Evolutionary conservation across 2,329 filamentous ascomycete genomes (phyloP).

Genomic region (Podosphaera xanthii): DNA sequence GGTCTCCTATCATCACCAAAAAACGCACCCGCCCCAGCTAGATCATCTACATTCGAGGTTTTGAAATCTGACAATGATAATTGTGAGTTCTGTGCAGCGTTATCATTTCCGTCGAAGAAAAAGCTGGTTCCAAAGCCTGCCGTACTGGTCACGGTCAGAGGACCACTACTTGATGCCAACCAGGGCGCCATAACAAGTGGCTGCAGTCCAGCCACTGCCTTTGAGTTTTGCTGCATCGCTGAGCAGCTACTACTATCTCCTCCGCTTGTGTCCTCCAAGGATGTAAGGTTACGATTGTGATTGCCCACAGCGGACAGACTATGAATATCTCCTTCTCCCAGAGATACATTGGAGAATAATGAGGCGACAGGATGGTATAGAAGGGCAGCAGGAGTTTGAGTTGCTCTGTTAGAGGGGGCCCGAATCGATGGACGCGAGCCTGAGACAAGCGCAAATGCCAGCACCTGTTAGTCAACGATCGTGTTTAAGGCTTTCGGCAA

Average conservation of each 20-base stretch:
- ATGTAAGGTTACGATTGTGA: slow-evolving; percentile 48
- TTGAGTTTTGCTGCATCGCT: slow-evolving; percentile 34
- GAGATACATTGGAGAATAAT: slow-evolving; percentile 13
- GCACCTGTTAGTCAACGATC: slow-evolving; percentile 17
- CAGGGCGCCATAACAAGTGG: slow-evolving; percentile 26
- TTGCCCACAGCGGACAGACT: slow-evolving; percentile 33
- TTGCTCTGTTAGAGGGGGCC: slow-evolving; percentile 12
- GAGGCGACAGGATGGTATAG: slow-evolving; percentile 7
- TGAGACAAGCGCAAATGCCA: slow-evolving; percentile 13
- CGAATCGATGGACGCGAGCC: slow-evolving; percentile 15
- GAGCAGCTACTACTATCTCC: slow-evolving; percentile 29
- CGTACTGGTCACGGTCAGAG: slow-evolving; percentile 13
- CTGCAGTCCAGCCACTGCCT: slow-evolving; percentile 25
- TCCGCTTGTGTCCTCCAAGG: slow-evolving; percentile 29
- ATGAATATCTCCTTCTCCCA: slow-evolving; percentile 11
- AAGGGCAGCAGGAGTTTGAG: slow-evolving; percentile 9
- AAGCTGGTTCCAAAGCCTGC: slow-evolving; percentile 31
- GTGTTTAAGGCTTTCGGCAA: slow-evolving; percentile 8
- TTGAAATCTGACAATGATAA: slow-evolving; percentile 27
- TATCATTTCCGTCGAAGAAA: slow-evolving; percentile 53
- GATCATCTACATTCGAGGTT: slow-evolving; percentile 28
- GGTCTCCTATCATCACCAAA: slow-evolving; percentile 57
- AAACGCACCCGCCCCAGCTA: slow-evolving; percentile 33
- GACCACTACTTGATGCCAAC: slow-evolving; percentile 22
- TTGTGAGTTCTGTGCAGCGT: slow-evolving; percentile 41